A percentile compares a stretch with the other conserved stretches of the same genome.
phyloP scores from a whole-genome alignment of 169 alveolate species.

The Fabrea salina region DNA sequence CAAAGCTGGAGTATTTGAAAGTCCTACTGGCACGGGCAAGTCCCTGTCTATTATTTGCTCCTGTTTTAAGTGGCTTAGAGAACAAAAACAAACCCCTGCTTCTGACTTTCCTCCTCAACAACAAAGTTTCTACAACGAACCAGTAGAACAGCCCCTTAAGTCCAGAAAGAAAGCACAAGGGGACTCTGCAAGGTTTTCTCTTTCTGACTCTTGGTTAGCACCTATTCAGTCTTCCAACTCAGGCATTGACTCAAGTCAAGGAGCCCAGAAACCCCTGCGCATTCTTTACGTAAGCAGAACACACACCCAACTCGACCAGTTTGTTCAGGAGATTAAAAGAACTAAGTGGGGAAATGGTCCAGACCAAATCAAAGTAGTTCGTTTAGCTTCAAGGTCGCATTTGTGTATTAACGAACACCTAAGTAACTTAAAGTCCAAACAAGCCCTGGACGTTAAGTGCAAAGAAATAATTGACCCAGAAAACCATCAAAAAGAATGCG shows the following conservation, averaged over 20 bases:
- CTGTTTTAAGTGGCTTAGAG: slow-evolving; percentile 64
- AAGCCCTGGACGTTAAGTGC: slow-evolving; percentile 3
- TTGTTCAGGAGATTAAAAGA: slow-evolving; percentile 33
- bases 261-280: too few relatives aligned
- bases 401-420: slow-evolving; percentile 26
- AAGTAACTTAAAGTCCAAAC: not conserved
- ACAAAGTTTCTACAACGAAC: too few relatives aligned
- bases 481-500: not conserved
- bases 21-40: slow-evolving; percentile 89
- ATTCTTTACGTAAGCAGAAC: slow-evolving; percentile 35
- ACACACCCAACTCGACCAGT: slow-evolving; percentile 36
- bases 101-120: not conserved
- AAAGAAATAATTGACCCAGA: slow-evolving; percentile 22
- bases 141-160: too few relatives aligned
- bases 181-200: not conserved
- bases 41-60: slow-evolving; percentile 70
- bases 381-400: slow-evolving; percentile 33
- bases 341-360: slow-evolving; percentile 16
- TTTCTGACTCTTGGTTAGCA: too few relatives aligned
- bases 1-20: slow-evolving; percentile 66
- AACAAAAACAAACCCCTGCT: not conserved
- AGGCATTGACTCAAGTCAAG: too few relatives aligned
- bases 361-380: slow-evolving; percentile 1
- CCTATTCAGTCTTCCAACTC: too few relatives aligned
- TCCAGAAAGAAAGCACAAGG: not conserved